Evolutionary conservation across 1,139 yeast species (phyloP).

Genomic region (Yamadazyma taylorii): DNA sequence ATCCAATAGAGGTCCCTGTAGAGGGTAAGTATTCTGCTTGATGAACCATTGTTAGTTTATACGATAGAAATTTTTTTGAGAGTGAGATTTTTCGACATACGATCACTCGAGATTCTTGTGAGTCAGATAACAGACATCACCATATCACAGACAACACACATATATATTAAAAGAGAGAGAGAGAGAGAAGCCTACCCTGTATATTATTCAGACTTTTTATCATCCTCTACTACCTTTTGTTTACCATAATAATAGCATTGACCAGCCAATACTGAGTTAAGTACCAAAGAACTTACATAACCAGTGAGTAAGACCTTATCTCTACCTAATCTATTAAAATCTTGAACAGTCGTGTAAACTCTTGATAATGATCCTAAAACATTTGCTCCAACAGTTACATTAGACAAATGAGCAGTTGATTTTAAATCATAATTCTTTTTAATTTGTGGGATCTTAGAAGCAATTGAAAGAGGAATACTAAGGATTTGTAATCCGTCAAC

Average conservation of each 20-base stretch:
- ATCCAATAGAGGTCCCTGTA: constrained; percentile 63
- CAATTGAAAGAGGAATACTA: constrained; percentile 53
- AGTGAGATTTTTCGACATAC: too few species aligned
- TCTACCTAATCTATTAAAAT: constrained; percentile 24
- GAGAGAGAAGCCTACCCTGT: background rate
- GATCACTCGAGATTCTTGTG: too few species aligned
- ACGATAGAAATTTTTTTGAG: constrained; percentile 1
- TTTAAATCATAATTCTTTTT: constrained; percentile 43
- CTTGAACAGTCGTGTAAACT: constrained; percentile 54
- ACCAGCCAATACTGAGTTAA: constrained; percentile 34
- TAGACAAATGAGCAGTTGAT: constrained; percentile 56
- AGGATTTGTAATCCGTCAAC: constrained; percentile 44
- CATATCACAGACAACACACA: too few species aligned
- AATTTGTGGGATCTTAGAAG: constrained; percentile 60
- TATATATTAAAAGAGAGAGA: too few species aligned
- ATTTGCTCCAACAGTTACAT: constrained; percentile 55
- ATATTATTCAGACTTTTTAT: background rate
- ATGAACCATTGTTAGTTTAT: constrained; percentile 41
- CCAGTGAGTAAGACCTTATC: constrained; percentile 38
- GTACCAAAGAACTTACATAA: constrained; percentile 32
- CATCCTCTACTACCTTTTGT: constrained; percentile 10
- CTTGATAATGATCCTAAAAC: constrained; percentile 55
- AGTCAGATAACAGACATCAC: too few species aligned
- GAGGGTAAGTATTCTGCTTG: constrained; percentile 65
- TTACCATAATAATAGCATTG: constrained; percentile 32